phyloP scores from a whole-genome alignment of 208 protist genomes.

The Polymyxa betae region DNA sequence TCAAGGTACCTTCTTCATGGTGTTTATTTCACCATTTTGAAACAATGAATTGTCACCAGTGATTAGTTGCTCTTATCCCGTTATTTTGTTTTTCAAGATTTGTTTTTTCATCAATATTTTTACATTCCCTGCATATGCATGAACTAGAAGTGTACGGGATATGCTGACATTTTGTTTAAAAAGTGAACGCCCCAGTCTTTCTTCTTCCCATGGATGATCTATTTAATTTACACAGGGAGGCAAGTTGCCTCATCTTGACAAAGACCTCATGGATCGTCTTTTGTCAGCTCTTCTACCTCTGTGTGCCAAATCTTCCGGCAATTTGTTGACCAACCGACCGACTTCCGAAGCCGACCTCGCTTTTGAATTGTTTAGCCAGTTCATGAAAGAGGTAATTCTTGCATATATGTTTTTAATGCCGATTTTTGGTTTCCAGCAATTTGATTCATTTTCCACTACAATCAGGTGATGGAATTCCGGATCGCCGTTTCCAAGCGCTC shows the following conservation, averaged over 20 bases:
- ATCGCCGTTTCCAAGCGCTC: conserved; percentile 4
- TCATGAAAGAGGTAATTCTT: not conserved
- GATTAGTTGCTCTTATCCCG: too few species aligned
- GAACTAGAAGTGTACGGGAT: too few species aligned
- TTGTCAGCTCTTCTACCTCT: not conserved
- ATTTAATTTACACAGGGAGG: not conserved
- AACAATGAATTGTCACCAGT: too few species aligned
- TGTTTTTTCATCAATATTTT: too few species aligned
- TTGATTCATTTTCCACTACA: not conserved
- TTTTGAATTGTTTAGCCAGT: conserved; percentile 24
- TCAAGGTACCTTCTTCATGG: too few species aligned
- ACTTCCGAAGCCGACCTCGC: conserved; percentile 29
- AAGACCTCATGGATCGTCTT: conserved; percentile 17
- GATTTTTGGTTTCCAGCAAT: not conserved
- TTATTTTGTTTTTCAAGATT: too few species aligned
- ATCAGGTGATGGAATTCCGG: not conserved
- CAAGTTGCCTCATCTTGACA: conserved; percentile 12
- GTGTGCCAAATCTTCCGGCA: not conserved
- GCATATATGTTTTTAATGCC: not conserved
- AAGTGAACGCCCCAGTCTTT: not conserved
- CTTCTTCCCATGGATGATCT: not conserved
- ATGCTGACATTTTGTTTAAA: too few species aligned
- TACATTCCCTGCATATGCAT: too few species aligned
- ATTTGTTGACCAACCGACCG: not conserved
- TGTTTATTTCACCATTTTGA: not conserved